Evolutionary conservation across 257 asterid species (phyloP).

Genomic region (Nicotiana otophora): DNA sequence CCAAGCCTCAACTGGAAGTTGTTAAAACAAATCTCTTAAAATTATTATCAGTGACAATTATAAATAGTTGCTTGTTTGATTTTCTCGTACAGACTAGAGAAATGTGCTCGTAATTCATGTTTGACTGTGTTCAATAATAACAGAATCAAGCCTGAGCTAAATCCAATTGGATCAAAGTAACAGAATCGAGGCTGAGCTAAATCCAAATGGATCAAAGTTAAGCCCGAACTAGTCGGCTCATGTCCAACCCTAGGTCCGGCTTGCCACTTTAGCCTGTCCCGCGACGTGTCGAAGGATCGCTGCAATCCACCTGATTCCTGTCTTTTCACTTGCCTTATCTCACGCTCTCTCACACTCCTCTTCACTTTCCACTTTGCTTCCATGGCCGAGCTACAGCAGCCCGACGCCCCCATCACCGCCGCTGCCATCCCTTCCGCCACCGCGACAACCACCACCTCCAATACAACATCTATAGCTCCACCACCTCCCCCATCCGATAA

Average conservation of each 20-base stretch:
- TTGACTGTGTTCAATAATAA: too few species aligned
- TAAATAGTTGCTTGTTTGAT: too few species aligned
- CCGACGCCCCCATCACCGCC: constrained; percentile 44
- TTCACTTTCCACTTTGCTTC: constrained; percentile 8
- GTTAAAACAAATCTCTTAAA: too few species aligned
- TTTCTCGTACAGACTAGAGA: too few species aligned
- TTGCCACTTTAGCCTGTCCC: neutral
- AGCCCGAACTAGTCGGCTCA: too few species aligned
- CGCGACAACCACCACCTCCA: constrained; percentile 16
- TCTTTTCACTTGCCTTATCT: constrained; percentile 5
- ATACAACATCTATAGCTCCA: constrained; percentile 14
- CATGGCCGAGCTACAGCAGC: constrained; percentile 67
- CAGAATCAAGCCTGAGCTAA: too few species aligned
- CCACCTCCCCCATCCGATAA: constrained; percentile 37
- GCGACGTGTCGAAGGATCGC: neutral
- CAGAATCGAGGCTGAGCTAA: too few species aligned
- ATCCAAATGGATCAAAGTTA: too few species aligned
- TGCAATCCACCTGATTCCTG: constrained; percentile 1
- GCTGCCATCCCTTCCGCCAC: constrained; percentile 25
- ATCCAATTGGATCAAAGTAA: too few species aligned
- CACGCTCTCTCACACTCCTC: constrained; percentile 20
- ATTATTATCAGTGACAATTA: too few species aligned
- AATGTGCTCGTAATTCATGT: too few species aligned
- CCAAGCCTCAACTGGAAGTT: too few species aligned
- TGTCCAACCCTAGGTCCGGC: neutral